Percentiles rank a stretch among this genome's conserved stretches.
Evolutionary conservation across 805 yeast species (phyloP).

Genomic region (Candida boidinii): DNA sequence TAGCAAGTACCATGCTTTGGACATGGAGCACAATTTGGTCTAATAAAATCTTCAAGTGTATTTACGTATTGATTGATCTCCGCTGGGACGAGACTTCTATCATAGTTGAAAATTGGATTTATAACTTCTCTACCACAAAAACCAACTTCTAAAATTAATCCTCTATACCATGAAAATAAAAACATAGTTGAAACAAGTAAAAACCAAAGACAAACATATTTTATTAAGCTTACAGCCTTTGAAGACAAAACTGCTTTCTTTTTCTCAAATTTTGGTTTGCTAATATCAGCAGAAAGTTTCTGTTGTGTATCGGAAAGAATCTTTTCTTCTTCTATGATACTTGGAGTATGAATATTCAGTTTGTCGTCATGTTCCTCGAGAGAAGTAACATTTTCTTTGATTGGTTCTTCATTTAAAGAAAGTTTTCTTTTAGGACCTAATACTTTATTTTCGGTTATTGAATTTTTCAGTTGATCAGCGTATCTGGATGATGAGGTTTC

Average conservation of each 20-base stretch:
- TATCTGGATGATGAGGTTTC: too few relatives aligned
- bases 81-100: conserved; percentile 4
- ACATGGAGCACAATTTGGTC: conserved; percentile 68
- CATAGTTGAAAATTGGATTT: conserved; percentile 23
- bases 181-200: conserved; percentile 2
- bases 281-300: conserved; percentile 6
- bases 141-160: conserved; percentile 57
- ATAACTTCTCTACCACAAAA: conserved; percentile 64
- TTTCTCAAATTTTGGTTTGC: conserved; percentile 2
- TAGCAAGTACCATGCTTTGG: conserved; percentile 79
- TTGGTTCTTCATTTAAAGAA: too few relatives aligned
- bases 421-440: too few relatives aligned
- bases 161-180: conserved; percentile 27
- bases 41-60: conserved; percentile 36
- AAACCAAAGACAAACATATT: conserved; percentile 6
- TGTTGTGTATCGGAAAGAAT: conserved; percentile 9
- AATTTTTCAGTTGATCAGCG: too few relatives aligned
- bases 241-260: too few relatives aligned
- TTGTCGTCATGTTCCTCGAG: not conserved
- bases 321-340: conserved; percentile 5
- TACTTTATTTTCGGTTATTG: too few relatives aligned
- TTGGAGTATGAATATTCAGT: conserved; percentile 10
- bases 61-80: conserved; percentile 19
- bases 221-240: conserved; percentile 6
- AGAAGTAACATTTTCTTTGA: too few relatives aligned